Conservation (phyloP, 2,329 filamentous ascomycete genomes). For the Trichoderma brevicompactum region DNA sequence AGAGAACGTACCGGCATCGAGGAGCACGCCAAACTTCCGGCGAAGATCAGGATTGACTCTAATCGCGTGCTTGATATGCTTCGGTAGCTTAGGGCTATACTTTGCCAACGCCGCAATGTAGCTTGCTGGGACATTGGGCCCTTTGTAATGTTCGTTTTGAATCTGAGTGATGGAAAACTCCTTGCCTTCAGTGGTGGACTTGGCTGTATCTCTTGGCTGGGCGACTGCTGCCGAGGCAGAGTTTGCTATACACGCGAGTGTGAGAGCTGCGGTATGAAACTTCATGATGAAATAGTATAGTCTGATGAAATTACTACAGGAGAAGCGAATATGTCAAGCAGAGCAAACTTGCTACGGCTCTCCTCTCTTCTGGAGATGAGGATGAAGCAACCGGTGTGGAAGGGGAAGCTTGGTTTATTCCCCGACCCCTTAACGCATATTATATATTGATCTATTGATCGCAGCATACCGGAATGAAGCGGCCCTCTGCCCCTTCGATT, state of each 20-base stretch:
- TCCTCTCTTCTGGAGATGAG: neutral
- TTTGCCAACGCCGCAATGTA: constrained; percentile 44
- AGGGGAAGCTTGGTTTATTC: neutral
- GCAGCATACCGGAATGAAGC: constrained; percentile 5
- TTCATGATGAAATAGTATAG: constrained; percentile 28
- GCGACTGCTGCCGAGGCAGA: constrained; percentile 23
- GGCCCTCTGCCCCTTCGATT: neutral
- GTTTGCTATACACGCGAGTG: constrained; percentile 15
- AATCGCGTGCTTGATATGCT: constrained; percentile 35
- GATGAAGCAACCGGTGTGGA: neutral
- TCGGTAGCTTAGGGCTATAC: constrained; percentile 42
- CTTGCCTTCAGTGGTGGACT: neutral
- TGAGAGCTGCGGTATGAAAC: constrained; percentile 7
- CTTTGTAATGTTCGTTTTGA: constrained; percentile 42
- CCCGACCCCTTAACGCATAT: neutral
- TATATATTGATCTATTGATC: neutral
- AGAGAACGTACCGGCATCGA: constrained; percentile 14
- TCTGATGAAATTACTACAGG: neutral
- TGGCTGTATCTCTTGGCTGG: neutral
- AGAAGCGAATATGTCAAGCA: neutral
- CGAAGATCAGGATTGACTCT: constrained; percentile 35
- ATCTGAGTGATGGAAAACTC: constrained; percentile 41
- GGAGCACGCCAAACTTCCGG: constrained; percentile 33
- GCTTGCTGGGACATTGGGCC: constrained; percentile 40
- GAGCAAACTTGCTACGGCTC: neutral